These are phyloP conservation scores for Pleurotus tuoliensis DNA, from an alignment of 768 basidiomycete species.

Conservation along the genomic window DNA sequence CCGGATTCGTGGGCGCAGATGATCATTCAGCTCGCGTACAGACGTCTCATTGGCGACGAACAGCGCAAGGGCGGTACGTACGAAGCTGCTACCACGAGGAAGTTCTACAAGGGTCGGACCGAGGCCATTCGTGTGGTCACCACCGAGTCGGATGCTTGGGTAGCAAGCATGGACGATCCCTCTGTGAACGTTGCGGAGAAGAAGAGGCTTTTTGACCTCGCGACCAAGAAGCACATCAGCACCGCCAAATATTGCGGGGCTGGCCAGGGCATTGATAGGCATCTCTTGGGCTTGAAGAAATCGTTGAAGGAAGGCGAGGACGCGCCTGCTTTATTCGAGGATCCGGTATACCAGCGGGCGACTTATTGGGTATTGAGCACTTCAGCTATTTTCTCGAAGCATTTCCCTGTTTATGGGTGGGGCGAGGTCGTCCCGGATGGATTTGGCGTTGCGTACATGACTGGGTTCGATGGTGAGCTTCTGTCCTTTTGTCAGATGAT, in stretches of 20 bases:
- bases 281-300: slow-evolving; percentile 80
- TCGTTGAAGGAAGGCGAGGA: slow-evolving; percentile 57
- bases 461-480: slow-evolving; percentile 71
- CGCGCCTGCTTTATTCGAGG: slow-evolving; percentile 67
- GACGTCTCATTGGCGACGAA: slow-evolving; percentile 53
- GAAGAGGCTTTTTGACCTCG: slow-evolving; percentile 52
- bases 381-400: slow-evolving; percentile 82
- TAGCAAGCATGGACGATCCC: slow-evolving; percentile 64
- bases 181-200: slow-evolving; percentile 35
- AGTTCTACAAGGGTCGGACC: slow-evolving; percentile 85
- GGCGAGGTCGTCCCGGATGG: slow-evolving; percentile 94
- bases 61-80: slow-evolving; percentile 77
- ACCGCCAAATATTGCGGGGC: slow-evolving; percentile 64
- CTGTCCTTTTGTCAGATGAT: neutral
- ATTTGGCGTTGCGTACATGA: slow-evolving; percentile 93
- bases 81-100: slow-evolving; percentile 89
- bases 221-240: slow-evolving; percentile 59
- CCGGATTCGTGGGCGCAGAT: slow-evolving; percentile 96
- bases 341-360: slow-evolving; percentile 68
- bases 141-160: slow-evolving; percentile 73
- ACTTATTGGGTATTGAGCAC: slow-evolving; percentile 89
- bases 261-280: slow-evolving; percentile 81
- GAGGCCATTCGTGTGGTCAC: slow-evolving; percentile 90
- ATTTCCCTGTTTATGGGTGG: slow-evolving; percentile 88
- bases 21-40: slow-evolving; percentile 86